phyloP scores from a whole-genome alignment of 257 asterid genomes.

The Solanum raphanifolium region DNA sequence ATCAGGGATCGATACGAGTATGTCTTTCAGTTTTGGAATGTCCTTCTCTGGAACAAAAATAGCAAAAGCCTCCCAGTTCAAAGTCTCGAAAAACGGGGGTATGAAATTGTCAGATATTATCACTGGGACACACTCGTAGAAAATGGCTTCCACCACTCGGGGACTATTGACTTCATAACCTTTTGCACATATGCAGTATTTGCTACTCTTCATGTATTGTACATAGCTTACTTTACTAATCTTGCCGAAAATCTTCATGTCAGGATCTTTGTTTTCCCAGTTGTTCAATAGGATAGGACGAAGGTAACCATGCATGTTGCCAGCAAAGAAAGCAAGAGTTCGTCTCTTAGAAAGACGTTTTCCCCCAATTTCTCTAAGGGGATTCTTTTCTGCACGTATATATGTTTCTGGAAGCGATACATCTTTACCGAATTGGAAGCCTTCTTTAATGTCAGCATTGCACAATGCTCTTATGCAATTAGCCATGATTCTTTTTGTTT shows the following conservation, averaged over 20 bases:
- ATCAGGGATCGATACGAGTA: slow-evolving; percentile 54
- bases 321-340: slow-evolving; percentile 86
- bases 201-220: slow-evolving; percentile 87
- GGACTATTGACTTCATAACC: slow-evolving; percentile 93
- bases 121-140: slow-evolving; percentile 91
- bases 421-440: slow-evolving; percentile 74
- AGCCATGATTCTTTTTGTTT: slow-evolving; percentile 53
- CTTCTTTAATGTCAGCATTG: slow-evolving; percentile 66
- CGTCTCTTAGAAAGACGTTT: slow-evolving; percentile 52
- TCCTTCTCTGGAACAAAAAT: slow-evolving; percentile 75
- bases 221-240: slow-evolving; percentile 49
- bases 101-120: slow-evolving; percentile 84
- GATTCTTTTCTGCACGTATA: slow-evolving; percentile 41
- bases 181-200: slow-evolving; percentile 78
- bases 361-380: slow-evolving; percentile 64
- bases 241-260: slow-evolving; percentile 58
- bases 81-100: slow-evolving; percentile 70
- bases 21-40: slow-evolving; percentile 57
- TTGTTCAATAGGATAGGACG: slow-evolving; percentile 56
- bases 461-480: slow-evolving; percentile 75
- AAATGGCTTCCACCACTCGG: slow-evolving; percentile 90
- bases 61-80: slow-evolving; percentile 87
- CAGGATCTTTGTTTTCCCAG: slow-evolving; percentile 84
- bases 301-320: slow-evolving; percentile 87
- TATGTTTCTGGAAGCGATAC: slow-evolving; percentile 76